These are phyloP conservation scores for Pseudocercospora crystallina DNA, from an alignment of 2,329 filamentous ascomycete species.

Conservation along the genomic window DNA sequence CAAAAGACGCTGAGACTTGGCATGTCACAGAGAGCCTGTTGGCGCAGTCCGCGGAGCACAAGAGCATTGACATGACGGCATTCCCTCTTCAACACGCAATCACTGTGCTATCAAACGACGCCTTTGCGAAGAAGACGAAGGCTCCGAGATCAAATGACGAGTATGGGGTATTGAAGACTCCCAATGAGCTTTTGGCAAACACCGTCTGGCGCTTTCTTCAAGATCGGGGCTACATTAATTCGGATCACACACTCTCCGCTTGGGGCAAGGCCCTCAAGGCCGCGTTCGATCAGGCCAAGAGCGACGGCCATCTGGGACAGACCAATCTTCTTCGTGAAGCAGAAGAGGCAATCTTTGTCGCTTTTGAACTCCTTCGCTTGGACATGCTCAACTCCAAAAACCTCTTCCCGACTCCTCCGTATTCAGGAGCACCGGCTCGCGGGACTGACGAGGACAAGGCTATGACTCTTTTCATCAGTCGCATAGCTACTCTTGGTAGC, in stretches of 20 bases:
- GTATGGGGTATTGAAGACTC: conserved; percentile 57
- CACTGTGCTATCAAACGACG: conserved; percentile 64
- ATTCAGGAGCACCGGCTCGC: conserved; percentile 59
- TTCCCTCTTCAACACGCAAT: conserved; percentile 49
- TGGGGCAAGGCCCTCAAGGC: conserved; percentile 81
- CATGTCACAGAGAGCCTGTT: conserved; percentile 56
- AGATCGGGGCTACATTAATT: conserved; percentile 79
- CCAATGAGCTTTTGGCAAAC: conserved; percentile 68
- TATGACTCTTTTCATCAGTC: conserved; percentile 78
- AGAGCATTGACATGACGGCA: conserved; percentile 20
- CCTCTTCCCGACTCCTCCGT: conserved; percentile 52
- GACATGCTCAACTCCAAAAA: conserved; percentile 73
- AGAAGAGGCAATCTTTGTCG: conserved; percentile 77
- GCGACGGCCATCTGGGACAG: conserved; percentile 50
- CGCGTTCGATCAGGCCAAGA: conserved; percentile 37
- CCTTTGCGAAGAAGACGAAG: conserved; percentile 70
- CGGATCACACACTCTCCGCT: conserved; percentile 72
- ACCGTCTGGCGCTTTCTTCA: conserved; percentile 87
- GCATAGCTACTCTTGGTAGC: conserved; percentile 79
- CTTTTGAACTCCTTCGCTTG: conserved; percentile 79
- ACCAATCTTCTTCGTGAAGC: conserved; percentile 55
- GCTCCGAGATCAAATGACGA: conserved; percentile 43
- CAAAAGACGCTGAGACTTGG: conserved; percentile 60
- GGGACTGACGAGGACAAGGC: conserved; percentile 69
- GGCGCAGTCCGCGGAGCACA: conserved; percentile 13